Base-by-base conservation (phyloP, 1,284 basidiomycete genomes). In the Cerioporus squamosus region DNA sequence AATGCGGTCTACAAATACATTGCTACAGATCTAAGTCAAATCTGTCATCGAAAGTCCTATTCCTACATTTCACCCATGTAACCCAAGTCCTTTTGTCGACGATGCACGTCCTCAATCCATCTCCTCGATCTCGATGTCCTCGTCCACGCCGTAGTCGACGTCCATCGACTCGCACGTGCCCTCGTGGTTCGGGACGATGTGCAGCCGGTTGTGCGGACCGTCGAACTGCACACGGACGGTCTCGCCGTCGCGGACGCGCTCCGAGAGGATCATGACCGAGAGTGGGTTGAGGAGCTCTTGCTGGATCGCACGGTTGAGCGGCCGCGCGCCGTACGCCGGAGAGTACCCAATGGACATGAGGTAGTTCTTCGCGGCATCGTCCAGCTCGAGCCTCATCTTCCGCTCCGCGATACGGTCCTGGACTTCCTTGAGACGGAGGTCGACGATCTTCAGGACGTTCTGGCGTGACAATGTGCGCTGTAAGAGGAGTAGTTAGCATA, bases 261-360 rank as follows among this genome's bases (percentile, higher is more conserved):
- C 94, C 39, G 93, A 89, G 47, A 99, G 86, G 49, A 99, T 83
- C 78, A 94, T 84, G 60, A 93, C 80, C 18, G 94, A 95, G 45
- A 99, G 79, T 9, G 97, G 97, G 74, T 97, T 96, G 67, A 99
- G 83, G 47, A 99, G 81, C 72, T 98, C 94, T 69, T 86, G 89
- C 75, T 98, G 95, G 68, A 99, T 97, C 8, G 93, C 85, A 43
- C 96, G 85, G 70, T 94, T 92, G 63, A 99, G 84, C 2, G 97
- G 97, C 53, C 97, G 87, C 54, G 96, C 97, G 66, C 95, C 94
- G 68, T 96, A 95, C 38, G 79, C 77, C 3, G 91, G 82, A 45
- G 91, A 93, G 77, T 95, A 98, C 0, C 96, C 95, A 44, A 90
- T 83, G 29, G 89, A 88, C 59, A 85, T 86, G 47, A 98, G 85